Evolutionary conservation across 371 early-diverging fungal genomes (phyloP).

Genomic region (Mortierella sp.): DNA sequence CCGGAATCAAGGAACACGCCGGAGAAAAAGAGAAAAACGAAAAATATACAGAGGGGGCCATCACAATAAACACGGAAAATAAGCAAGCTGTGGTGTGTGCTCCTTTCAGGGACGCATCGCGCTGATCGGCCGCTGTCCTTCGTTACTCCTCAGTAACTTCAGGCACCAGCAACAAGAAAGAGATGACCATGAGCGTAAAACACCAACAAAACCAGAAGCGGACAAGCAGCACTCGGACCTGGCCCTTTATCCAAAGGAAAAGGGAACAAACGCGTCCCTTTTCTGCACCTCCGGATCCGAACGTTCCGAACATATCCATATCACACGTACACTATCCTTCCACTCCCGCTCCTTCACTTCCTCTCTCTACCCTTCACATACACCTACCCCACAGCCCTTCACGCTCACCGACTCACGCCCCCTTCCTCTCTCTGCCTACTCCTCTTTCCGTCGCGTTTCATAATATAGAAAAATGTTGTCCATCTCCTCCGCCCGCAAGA

Average conservation of each 20-base stretch:
- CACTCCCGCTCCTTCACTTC: background rate
- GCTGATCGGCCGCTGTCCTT: background rate
- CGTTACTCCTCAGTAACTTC: background rate
- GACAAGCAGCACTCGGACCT: background rate
- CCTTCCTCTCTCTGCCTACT: background rate
- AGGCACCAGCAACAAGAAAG: background rate
- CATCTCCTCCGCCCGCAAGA: conserved; percentile 74
- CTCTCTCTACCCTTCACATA: background rate
- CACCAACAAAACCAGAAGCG: background rate
- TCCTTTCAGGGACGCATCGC: background rate
- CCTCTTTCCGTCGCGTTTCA: background rate
- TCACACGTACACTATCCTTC: no score
- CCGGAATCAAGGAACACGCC: background rate
- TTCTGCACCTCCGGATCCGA: conserved; percentile 8
- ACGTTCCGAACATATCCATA: conserved; percentile 7
- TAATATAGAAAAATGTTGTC: conserved; percentile 59
- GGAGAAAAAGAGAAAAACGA: conserved; percentile 7
- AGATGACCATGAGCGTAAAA: background rate
- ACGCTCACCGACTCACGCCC: background rate
- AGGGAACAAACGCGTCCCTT: background rate
- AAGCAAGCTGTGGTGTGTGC: background rate
- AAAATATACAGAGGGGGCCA: background rate
- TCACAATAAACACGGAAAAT: conserved; percentile 1
- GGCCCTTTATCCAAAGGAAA: background rate
- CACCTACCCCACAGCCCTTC: background rate